Percentiles rank a stretch among this genome's conserved stretches.
These are phyloP conservation scores for Kwoniella sp. DNA, from an alignment of 768 basidiomycete species.

Conservation along the genomic window DNA sequence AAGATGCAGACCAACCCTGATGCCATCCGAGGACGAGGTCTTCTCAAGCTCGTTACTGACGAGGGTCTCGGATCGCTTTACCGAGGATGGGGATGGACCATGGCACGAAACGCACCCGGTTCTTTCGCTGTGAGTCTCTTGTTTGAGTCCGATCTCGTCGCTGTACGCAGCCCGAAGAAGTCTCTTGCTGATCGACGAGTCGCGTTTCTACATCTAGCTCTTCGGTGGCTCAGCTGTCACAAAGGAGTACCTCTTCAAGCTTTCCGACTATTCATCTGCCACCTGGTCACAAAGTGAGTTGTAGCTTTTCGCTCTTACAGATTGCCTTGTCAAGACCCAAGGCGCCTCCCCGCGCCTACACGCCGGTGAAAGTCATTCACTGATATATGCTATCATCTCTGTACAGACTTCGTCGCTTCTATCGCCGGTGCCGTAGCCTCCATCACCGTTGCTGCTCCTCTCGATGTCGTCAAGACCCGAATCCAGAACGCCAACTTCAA, in stretches of 20 bases:
- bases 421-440: slow-evolving; percentile 91
- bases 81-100: slow-evolving; percentile 98
- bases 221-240: slow-evolving; percentile 95
- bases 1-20: slow-evolving; percentile 96
- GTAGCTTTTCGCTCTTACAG: background rate
- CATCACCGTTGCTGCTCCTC: slow-evolving; percentile 92
- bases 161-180: background rate
- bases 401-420: slow-evolving; percentile 85
- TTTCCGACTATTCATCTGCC: slow-evolving; percentile 88
- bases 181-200: background rate
- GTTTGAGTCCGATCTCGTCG: background rate
- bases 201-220: slow-evolving; percentile 60
- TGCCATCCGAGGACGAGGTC: slow-evolving; percentile 91
- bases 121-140: slow-evolving; percentile 76
- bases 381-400: too few relatives aligned
- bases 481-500: slow-evolving; percentile 98
- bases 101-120: slow-evolving; percentile 95
- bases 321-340: background rate
- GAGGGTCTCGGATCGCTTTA: slow-evolving; percentile 84
- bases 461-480: slow-evolving; percentile 90
- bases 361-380: background rate
- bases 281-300: slow-evolving; percentile 80
- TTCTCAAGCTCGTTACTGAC: slow-evolving; percentile 84
- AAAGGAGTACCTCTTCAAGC: slow-evolving; percentile 88
- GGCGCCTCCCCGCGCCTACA: background rate